Evolutionary conservation across 495 filamentous ascomycete species (phyloP).

Genomic region (Beverwykella pulmonaria): DNA sequence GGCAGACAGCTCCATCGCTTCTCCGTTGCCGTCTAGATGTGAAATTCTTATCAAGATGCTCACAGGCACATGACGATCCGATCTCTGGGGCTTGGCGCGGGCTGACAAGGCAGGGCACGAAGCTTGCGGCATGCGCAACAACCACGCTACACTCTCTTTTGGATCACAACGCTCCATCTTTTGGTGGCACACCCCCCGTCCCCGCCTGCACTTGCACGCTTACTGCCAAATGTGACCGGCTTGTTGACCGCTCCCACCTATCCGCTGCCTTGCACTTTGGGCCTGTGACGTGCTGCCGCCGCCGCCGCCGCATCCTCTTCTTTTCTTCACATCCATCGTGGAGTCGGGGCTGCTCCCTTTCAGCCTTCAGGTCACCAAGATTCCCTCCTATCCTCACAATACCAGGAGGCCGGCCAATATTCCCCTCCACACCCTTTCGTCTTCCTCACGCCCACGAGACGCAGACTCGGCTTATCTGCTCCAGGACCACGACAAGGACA

Average conservation of each 20-base stretch:
- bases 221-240: constrained; percentile 30
- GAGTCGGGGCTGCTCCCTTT: constrained; percentile 55
- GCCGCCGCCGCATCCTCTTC: constrained; percentile 10
- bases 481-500: constrained; percentile 54
- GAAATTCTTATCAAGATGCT: not conserved
- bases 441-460: constrained; percentile 46
- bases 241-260: constrained; percentile 21
- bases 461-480: constrained; percentile 46
- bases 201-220: constrained; percentile 15
- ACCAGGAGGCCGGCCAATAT: constrained; percentile 55
- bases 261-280: constrained; percentile 22
- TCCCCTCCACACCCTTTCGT: constrained; percentile 59
- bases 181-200: not conserved
- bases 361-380: constrained; percentile 58
- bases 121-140: constrained; percentile 6
- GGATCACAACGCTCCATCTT: constrained; percentile 15
- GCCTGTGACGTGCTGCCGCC: constrained; percentile 33
- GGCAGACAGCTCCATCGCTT: no score
- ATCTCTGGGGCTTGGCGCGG: not conserved
- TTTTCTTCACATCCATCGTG: constrained; percentile 12
- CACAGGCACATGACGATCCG: not conserved
- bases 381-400: constrained; percentile 51
- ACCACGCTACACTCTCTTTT: constrained; percentile 5
- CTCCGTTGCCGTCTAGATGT: no score
- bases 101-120: not conserved